Percentiles rank a stretch among this genome's conserved stretches.
Conservation (phyloP, 2,329 filamentous ascomycete genomes). For the Colletotrichum karsti region DNA sequence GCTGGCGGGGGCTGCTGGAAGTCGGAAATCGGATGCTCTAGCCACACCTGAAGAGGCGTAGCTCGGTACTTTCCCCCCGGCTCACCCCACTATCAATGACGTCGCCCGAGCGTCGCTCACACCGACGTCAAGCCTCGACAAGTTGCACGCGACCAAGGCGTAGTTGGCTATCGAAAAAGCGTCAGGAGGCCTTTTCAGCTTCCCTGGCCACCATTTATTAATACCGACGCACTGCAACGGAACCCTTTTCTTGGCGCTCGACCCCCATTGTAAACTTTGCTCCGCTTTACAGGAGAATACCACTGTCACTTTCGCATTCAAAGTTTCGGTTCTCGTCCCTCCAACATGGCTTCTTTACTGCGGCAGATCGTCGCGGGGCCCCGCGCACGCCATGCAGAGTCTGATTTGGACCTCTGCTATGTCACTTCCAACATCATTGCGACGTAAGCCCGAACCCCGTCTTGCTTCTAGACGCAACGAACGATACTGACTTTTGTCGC, state of each 20-base stretch:
- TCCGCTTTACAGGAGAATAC: conserved; percentile 7
- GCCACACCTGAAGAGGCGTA: conserved; percentile 27
- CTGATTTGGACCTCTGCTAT: conserved; percentile 93
- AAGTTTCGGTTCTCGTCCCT: not conserved
- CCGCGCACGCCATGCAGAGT: conserved; percentile 83
- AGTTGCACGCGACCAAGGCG: conserved; percentile 22
- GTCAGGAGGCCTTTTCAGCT: conserved; percentile 5
- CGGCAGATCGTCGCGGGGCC: conserved; percentile 93
- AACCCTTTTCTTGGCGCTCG: not conserved
- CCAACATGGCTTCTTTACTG: conserved; percentile 75
- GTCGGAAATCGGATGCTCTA: not conserved
- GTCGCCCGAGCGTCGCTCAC: conserved; percentile 8
- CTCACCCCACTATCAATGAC: conserved; percentile 26
- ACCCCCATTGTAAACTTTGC: not conserved
- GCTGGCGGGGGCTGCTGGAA: too few relatives aligned
- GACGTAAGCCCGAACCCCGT: conserved; percentile 52
- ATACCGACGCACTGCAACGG: conserved; percentile 15
- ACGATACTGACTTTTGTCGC: not conserved
- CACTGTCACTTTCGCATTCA: not conserved
- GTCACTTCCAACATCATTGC: conserved; percentile 83
- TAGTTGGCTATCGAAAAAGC: not conserved
- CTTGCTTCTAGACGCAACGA: not conserved
- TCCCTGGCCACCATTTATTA: conserved; percentile 5
- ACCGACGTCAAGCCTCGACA: conserved; percentile 19
- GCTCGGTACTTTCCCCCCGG: not conserved